Evolutionary conservation across 2,329 filamentous ascomycete genomes (phyloP).

Genomic region (Raffaelea arxii): DNA sequence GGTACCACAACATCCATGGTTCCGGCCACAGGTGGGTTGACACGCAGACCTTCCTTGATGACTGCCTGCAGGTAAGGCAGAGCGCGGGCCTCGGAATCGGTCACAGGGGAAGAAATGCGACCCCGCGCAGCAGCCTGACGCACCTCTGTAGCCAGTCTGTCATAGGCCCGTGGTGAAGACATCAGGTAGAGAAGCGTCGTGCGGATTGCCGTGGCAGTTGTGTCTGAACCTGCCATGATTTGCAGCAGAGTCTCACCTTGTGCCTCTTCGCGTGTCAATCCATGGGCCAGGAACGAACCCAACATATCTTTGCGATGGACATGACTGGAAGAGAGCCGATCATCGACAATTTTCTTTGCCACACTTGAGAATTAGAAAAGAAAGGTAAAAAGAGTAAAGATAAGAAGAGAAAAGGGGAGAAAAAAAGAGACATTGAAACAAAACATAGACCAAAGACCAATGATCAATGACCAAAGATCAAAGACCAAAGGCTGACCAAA

Average conservation of each 20-base stretch:
- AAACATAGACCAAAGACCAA: too few relatives aligned
- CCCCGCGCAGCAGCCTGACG: constrained; percentile 19
- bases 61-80: constrained; percentile 40
- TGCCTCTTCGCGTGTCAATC: constrained; percentile 25
- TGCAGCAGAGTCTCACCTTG: constrained; percentile 35
- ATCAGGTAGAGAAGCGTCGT: constrained; percentile 17
- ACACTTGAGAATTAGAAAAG: constrained; percentile 3
- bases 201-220: constrained; percentile 19
- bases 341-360: constrained; percentile 15
- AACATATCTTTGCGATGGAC: constrained; percentile 30
- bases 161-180: constrained; percentile 15
- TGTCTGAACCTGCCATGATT: constrained; percentile 22
- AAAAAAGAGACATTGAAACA: too few relatives aligned
- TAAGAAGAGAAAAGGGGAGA: too few relatives aligned
- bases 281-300: constrained; percentile 30
- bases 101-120: constrained; percentile 21
- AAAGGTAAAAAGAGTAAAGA: too few relatives aligned
- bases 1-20: constrained; percentile 18
- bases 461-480: too few relatives aligned
- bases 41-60: constrained; percentile 37
- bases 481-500: too few relatives aligned
- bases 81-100: constrained; percentile 25
- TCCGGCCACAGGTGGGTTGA: constrained; percentile 32
- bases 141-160: constrained; percentile 22
- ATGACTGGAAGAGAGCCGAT: too few relatives aligned